A percentile compares a stretch with the other conserved stretches of the same genome.
phyloP scores from a whole-genome alignment of 75 land plant species.

The Larix kaempferi region DNA sequence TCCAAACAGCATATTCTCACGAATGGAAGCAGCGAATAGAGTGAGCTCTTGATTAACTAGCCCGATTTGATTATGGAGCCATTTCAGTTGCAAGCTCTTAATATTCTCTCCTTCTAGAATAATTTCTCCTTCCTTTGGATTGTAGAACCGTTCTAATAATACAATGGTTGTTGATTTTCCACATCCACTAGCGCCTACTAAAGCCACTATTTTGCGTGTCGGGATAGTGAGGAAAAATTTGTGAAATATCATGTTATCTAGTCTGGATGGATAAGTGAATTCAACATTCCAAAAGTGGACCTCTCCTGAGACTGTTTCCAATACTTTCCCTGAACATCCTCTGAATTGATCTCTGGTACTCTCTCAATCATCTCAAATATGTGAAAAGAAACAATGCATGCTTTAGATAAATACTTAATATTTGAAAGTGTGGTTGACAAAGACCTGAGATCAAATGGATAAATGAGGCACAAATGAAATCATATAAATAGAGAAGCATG shows the following conservation, averaged over 20 bases:
- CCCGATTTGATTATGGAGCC: conserved; percentile 63
- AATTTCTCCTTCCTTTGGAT: conserved; percentile 47
- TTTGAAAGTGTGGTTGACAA: conserved; percentile 59
- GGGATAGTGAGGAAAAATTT: conserved; percentile 30
- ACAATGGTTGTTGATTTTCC: conserved; percentile 55
- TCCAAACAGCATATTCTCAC: conserved; percentile 64
- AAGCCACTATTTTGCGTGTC: conserved; percentile 44
- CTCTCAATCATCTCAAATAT: conserved; percentile 54
- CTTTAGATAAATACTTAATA: conserved; percentile 68
- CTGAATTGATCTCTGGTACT: conserved; percentile 69
- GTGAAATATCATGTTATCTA: conserved; percentile 22
- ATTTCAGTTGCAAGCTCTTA: conserved; percentile 42
- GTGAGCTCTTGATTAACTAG: conserved; percentile 75
- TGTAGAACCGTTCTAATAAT: conserved; percentile 48
- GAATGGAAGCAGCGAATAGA: conserved; percentile 59
- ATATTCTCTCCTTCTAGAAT: conserved; percentile 45
- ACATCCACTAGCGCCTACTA: conserved; percentile 55
- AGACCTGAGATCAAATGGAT: conserved; percentile 18
- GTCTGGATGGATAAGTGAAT: conserved; percentile 45
- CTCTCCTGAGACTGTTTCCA: conserved; percentile 37
- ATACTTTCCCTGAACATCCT: conserved; percentile 36
- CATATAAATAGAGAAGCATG: too few species aligned
- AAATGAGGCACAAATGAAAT: too few species aligned
- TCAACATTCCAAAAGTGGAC: conserved; percentile 38
- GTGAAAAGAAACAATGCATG: conserved; percentile 42